Evolutionary conservation across 2,329 filamentous ascomycete species (phyloP).

Genomic region (Cadophora luteo-olivacea): DNA sequence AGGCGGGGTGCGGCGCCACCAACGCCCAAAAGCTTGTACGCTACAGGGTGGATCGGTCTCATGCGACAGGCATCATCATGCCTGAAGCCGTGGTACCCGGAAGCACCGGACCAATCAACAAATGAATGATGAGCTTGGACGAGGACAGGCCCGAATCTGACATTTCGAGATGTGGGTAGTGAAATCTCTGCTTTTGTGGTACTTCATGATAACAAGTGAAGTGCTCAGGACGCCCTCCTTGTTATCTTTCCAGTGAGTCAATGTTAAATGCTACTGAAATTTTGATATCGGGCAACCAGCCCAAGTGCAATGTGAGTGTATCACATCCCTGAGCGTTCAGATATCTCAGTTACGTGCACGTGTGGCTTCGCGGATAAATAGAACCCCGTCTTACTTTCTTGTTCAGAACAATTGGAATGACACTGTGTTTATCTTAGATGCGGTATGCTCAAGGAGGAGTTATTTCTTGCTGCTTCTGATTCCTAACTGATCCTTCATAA

Average conservation of each 20-base stretch:
- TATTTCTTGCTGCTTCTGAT: neutral
- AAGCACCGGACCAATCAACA: neutral
- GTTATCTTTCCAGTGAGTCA: neutral
- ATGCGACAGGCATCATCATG: conserved; percentile 10
- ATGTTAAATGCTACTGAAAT: neutral
- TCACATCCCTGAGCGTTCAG: neutral
- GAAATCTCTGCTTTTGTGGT: conserved; percentile 1
- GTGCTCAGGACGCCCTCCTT: neutral
- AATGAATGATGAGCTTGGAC: neutral
- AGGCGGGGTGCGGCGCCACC: neutral
- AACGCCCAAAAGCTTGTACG: conserved; percentile 13
- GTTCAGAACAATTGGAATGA: neutral
- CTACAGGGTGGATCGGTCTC: neutral
- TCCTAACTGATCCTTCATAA: neutral
- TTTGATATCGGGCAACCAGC: too few species aligned
- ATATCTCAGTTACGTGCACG: neutral
- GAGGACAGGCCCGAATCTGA: neutral
- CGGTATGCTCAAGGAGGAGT: neutral
- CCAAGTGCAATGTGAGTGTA: too few species aligned
- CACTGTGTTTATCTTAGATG: neutral
- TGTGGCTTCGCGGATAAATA: neutral
- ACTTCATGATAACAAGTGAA: neutral
- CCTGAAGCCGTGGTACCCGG: conserved; percentile 3
- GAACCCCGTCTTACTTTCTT: neutral
- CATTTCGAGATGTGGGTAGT: neutral